Percentiles rank a stretch among this genome's conserved stretches.
phyloP scores from a whole-genome alignment of 257 asterid genomes.

The Marsdenia floribunda region DNA sequence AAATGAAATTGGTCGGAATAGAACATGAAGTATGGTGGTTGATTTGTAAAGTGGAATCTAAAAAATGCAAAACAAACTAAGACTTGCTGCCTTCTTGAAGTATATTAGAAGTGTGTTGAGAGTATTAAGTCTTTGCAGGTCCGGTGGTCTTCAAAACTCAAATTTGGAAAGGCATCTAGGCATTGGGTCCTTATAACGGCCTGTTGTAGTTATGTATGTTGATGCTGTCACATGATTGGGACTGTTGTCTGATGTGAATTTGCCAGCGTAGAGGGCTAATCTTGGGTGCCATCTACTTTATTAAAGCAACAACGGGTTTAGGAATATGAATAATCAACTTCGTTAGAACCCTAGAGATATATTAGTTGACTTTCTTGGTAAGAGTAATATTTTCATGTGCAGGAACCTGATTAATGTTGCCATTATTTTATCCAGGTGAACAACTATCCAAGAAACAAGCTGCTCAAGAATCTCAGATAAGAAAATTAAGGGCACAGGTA shows the following conservation, averaged over 20 bases:
- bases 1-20: not conserved
- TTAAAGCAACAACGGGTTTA: not conserved
- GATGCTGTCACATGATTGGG: not conserved
- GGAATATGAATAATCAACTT: not conserved
- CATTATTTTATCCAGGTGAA: constrained; percentile 58
- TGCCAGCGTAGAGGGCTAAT: not conserved
- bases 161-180: not conserved
- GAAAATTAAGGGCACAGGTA: constrained; percentile 99
- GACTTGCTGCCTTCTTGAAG: constrained; percentile 1
- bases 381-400: constrained; percentile 1
- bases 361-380: not conserved
- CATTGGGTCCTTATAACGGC: not conserved
- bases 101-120: not conserved
- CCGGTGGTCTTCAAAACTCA: not conserved
- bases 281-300: not conserved
- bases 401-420: constrained; percentile 9
- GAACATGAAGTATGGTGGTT: not conserved
- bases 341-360: not conserved
- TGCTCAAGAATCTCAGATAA: constrained; percentile 85
- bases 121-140: not conserved
- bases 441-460: constrained; percentile 99
- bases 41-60: not conserved
- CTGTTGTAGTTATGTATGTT: not conserved
- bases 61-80: not conserved
- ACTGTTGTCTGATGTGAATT: not conserved